These are phyloP conservation scores for Lactarius evosmus DNA, from an alignment of 768 basidiomycete genomes.

Conservation along the genomic window DNA sequence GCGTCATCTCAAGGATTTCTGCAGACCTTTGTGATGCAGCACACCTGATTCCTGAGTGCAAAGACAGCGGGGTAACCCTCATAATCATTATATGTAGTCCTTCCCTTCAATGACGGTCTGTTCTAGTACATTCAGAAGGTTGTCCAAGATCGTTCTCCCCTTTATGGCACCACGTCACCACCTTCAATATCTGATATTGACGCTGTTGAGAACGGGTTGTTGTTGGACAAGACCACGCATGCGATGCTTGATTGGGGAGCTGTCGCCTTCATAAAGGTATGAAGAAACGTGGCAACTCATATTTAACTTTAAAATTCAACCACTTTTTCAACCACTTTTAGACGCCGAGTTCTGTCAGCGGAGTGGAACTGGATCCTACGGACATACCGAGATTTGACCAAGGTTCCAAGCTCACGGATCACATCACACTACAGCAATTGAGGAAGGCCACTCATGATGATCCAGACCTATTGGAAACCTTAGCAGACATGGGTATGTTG, in stretches of 20 bases:
- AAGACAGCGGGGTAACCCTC: not conserved
- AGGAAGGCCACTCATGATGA: not conserved
- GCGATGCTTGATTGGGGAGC: not conserved
- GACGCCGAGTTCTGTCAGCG: not conserved
- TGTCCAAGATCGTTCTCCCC: not conserved
- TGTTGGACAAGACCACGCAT: not conserved
- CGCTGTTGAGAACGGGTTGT: not conserved
- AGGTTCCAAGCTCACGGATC: not conserved
- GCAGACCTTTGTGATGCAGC: too few species aligned
- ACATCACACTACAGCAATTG: not conserved
- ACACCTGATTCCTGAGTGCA: not conserved
- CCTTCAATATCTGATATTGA: not conserved
- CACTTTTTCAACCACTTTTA: not conserved
- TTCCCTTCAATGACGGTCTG: not conserved
- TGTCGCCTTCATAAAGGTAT: not conserved
- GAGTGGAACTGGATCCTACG: not conserved
- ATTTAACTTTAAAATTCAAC: not conserved
- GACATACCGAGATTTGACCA: not conserved
- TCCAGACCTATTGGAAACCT: too few species aligned
- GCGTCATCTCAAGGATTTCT: too few species aligned
- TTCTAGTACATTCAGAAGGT: not conserved
- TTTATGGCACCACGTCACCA: not conserved
- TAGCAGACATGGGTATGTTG: too few species aligned
- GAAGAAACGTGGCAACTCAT: too few species aligned
- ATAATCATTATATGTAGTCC: not conserved